Conservation (phyloP, 2,329 filamentous ascomycete genomes). For the Colletotrichum gloeosporioides region DNA sequence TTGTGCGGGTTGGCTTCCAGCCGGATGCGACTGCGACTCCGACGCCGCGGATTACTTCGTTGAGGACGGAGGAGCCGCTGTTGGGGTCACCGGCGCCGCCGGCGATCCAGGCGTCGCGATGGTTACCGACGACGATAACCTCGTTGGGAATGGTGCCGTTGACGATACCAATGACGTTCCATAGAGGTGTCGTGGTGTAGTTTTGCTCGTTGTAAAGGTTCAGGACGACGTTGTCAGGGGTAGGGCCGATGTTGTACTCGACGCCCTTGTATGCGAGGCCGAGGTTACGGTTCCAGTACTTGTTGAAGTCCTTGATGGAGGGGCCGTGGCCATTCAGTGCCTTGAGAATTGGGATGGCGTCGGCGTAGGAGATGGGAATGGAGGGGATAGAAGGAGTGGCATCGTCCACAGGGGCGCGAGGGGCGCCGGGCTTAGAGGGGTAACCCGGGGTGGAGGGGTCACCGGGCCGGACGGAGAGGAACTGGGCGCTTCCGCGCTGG, state of each 20-base stretch:
- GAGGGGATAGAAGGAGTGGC: slow-evolving; percentile 87
- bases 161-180: slow-evolving; percentile 92
- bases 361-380: slow-evolving; percentile 85
- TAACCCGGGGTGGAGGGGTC: slow-evolving; percentile 92
- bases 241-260: slow-evolving; percentile 84
- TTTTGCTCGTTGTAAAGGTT: slow-evolving; percentile 82
- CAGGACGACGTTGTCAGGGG: slow-evolving; percentile 72
- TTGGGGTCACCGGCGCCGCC: slow-evolving; percentile 84
- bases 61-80: slow-evolving; percentile 79
- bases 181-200: slow-evolving; percentile 81
- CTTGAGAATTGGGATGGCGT: slow-evolving; percentile 86
- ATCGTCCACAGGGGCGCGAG: slow-evolving; percentile 72
- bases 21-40: slow-evolving; percentile 69
- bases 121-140: slow-evolving; percentile 89
- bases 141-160: slow-evolving; percentile 87
- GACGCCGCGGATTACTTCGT: slow-evolving; percentile 79
- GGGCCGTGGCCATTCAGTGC: slow-evolving; percentile 90
- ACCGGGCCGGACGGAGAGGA: slow-evolving; percentile 71
- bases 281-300: slow-evolving; percentile 72
- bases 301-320: slow-evolving; percentile 74
- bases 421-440: slow-evolving; percentile 87
- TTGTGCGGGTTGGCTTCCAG: slow-evolving; percentile 75
- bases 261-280: slow-evolving; percentile 83
- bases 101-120: slow-evolving; percentile 88
- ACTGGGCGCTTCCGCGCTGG: slow-evolving; percentile 86